These are phyloP conservation scores for Turritis glabra DNA, from an alignment of 345 rosid genomes.

Conservation along the genomic window DNA sequence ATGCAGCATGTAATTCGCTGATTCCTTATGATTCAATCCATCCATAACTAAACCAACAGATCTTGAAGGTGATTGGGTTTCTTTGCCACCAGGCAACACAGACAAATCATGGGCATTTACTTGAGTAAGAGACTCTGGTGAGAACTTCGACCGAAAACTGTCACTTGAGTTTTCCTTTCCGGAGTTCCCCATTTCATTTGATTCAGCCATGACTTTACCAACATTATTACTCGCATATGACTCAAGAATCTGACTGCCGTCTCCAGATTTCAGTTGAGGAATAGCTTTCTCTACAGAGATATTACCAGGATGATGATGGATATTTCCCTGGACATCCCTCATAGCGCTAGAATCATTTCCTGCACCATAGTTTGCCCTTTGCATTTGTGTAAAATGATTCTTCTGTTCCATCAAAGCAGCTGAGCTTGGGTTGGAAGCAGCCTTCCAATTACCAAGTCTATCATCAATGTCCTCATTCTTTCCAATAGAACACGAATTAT, in stretches of 20 bases:
- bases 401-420: conserved; percentile 35
- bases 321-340: conserved; percentile 41
- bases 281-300: conserved; percentile 54
- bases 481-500: conserved; percentile 39
- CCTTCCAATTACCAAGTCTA: conserved; percentile 44
- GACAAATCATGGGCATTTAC: conserved; percentile 48
- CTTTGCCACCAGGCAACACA: conserved; percentile 47
- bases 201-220: conserved; percentile 24
- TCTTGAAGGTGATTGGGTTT: conserved; percentile 41
- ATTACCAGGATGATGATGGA: conserved; percentile 40
- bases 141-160: conserved; percentile 11
- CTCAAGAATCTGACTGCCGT: conserved; percentile 47
- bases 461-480: conserved; percentile 45
- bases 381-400: conserved; percentile 38
- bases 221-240: conserved; percentile 48
- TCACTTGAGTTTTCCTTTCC: conserved; percentile 14
- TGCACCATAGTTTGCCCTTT: conserved; percentile 43
- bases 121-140: not conserved
- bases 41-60: conserved; percentile 44
- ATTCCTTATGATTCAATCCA: conserved; percentile 35
- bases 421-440: conserved; percentile 44
- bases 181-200: conserved; percentile 41
- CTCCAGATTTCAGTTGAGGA: conserved; percentile 42
- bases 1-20: conserved; percentile 40
- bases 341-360: conserved; percentile 36